These are phyloP conservation scores for Alternaria burnsii DNA, from an alignment of 2,329 filamentous ascomycete species.

Conservation along the genomic window DNA sequence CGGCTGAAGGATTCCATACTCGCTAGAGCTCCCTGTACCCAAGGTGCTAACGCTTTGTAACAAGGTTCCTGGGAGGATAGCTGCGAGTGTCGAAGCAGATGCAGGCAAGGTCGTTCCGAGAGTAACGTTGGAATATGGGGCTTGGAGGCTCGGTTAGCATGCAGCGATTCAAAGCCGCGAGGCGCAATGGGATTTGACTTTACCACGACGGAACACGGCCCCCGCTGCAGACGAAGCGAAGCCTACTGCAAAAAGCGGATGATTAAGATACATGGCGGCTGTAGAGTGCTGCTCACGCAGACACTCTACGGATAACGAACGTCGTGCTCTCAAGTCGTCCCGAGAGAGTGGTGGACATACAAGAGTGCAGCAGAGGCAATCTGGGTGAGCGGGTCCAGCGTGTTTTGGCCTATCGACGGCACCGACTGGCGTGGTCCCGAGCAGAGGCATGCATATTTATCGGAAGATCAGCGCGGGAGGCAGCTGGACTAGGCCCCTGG, in stretches of 20 bases:
- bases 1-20: conserved; percentile 20
- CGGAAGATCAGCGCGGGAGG: conserved; percentile 22
- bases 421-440: conserved; percentile 19
- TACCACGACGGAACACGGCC: conserved; percentile 36
- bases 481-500: conserved; percentile 17
- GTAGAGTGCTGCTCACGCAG: conserved; percentile 29
- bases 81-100: conserved; percentile 14
- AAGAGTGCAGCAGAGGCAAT: conserved; percentile 30
- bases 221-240: conserved; percentile 26
- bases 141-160: conserved; percentile 43
- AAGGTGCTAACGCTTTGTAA: conserved; percentile 6
- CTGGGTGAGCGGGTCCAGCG: conserved; percentile 33
- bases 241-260: conserved; percentile 24
- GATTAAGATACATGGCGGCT: conserved; percentile 26
- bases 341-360: conserved; percentile 22
- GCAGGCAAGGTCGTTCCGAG: conserved; percentile 20
- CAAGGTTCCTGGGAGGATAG: conserved; percentile 1
- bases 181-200: conserved; percentile 24
- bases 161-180: conserved; percentile 32
- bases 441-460: conserved; percentile 17
- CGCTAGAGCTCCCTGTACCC: conserved; percentile 9
- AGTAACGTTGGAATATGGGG: conserved; percentile 40
- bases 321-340: conserved; percentile 25
- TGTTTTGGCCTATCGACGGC: conserved; percentile 24
- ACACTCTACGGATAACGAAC: conserved; percentile 33